phyloP scores from a whole-genome alignment of 805 yeast species.

The Schizosaccharomyces cryophilus region DNA sequence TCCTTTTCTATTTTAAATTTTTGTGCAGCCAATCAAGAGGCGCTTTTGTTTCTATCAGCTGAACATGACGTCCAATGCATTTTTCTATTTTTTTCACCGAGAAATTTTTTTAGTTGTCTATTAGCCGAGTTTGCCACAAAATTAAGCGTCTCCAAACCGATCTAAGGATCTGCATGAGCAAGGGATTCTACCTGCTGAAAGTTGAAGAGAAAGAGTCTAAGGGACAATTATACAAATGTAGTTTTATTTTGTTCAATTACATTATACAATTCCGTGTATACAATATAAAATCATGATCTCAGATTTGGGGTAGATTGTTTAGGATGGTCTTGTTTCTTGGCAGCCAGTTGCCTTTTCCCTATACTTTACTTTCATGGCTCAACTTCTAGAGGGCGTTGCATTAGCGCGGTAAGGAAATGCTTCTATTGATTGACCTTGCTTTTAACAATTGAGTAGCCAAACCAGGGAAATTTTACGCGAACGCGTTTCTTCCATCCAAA shows the following conservation, averaged over 20 bases:
- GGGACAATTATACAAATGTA: not conserved
- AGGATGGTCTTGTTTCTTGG: too few relatives aligned
- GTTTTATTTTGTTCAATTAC: not conserved
- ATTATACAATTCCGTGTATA: not conserved
- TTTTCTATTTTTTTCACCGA: not conserved
- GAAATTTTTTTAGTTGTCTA: not conserved
- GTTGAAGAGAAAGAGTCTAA: too few relatives aligned
- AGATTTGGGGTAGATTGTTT: not conserved
- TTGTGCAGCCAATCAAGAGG: not conserved
- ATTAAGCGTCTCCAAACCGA: not conserved
- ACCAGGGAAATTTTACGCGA: not conserved
- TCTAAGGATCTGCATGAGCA: too few relatives aligned
- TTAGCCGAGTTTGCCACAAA: not conserved
- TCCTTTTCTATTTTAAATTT: not conserved
- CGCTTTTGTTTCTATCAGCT: not conserved
- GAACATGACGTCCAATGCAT: not conserved
- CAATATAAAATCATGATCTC: not conserved
- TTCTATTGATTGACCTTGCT: not conserved
- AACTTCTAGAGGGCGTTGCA: not conserved
- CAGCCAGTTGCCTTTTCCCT: too few relatives aligned
- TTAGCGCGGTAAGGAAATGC: not conserved
- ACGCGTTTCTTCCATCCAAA: constrained; percentile 19
- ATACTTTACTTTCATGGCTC: not conserved
- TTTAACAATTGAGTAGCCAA: not conserved
- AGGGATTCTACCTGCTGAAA: too few relatives aligned